These are phyloP conservation scores for Chaetomium cochliodes DNA, from an alignment of 495 filamentous ascomycete genomes.

Conservation along the genomic window DNA sequence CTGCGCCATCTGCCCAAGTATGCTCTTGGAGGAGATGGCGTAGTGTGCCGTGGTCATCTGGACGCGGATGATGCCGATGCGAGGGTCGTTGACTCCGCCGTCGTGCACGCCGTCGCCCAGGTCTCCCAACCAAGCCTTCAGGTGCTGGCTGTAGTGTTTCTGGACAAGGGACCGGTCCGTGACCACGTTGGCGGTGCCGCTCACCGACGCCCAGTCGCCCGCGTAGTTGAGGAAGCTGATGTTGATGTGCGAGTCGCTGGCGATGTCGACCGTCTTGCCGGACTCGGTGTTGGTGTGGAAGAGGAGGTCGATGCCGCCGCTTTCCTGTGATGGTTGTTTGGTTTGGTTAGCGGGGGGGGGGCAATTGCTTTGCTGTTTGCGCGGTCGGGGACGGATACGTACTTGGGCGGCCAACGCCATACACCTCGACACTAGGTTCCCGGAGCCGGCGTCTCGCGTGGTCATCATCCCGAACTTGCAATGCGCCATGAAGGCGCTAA, in stretches of 20 bases:
- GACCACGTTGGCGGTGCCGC: slow-evolving; percentile 65
- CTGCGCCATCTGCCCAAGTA: slow-evolving; percentile 62
- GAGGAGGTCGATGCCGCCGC: slow-evolving; percentile 77
- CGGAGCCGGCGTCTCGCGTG: slow-evolving; percentile 56
- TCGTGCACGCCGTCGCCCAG: slow-evolving; percentile 86
- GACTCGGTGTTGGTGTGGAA: slow-evolving; percentile 95
- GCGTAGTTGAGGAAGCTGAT: slow-evolving; percentile 77
- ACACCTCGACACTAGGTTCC: slow-evolving; percentile 71
- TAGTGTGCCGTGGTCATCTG: slow-evolving; percentile 64
- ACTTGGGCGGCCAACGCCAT: slow-evolving; percentile 91
- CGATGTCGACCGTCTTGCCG: slow-evolving; percentile 84
- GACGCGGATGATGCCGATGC: slow-evolving; percentile 70
- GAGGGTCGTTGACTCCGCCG: slow-evolving; percentile 74
- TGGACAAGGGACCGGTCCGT: slow-evolving; percentile 65
- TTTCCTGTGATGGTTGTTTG: slow-evolving; percentile 54
- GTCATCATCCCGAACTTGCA: slow-evolving; percentile 81
- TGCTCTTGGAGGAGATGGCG: slow-evolving; percentile 50
- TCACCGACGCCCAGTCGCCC: slow-evolving; percentile 75
- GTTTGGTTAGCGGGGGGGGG: too few species aligned
- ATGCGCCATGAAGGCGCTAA: slow-evolving; percentile 63
- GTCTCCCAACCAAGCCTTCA: slow-evolving; percentile 90
- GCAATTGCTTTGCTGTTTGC: background rate
- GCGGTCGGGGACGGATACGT: slow-evolving; percentile 22
- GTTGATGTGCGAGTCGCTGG: slow-evolving; percentile 73
- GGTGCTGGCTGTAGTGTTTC: slow-evolving; percentile 71